Base-by-base conservation (phyloP, 768 basidiomycete species). In the Pleurotus giganteus region DNA sequence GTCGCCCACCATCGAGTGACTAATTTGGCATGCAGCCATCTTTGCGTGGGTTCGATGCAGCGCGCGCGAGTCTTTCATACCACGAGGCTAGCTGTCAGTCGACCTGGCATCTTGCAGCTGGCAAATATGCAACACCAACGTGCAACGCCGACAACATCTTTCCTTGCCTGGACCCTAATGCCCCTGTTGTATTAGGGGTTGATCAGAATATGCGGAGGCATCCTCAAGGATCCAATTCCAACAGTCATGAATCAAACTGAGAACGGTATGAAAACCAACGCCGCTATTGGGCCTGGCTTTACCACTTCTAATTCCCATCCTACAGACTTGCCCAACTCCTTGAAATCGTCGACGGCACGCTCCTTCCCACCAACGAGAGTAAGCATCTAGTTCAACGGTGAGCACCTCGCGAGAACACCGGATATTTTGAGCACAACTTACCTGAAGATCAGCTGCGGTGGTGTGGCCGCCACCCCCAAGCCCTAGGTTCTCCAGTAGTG, bases 401-500 rank as follows among this genome's bases (percentile, higher is more conserved):
- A 37, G n/a, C 15, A 28, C 12, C n/a, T 31, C 23, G n/a, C 12
- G 15, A 15, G n/a, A 8, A 51, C 15, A 24, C 7, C 6, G 6
- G 13, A 29, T 11, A 47, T 28, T 3, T 17, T 13, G 47, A 21
- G 37, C 21, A 27, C 31, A 19, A 27, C 49, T 7, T 17, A 51
- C 49, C 49, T 51, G 49, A 17, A 51, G 11, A 26, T 51, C 49
- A n/a, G 34, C 21, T 6, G n/a, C 23, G 15, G 49, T 51, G 34
- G 37, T 28, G n/a, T 32, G 32, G 11, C 49, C 49, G 19, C 49
- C 49, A 4, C 12, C 34, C 12, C 31, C 49, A 51, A 51, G n/a
- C 4, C 67, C 67, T 32, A 61, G 64, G 45, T 69, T 69, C 4
- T 61, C 58, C 12, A 66, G 50, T 1, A 66, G 57, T 11, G 65